phyloP scores from a whole-genome alignment of 2,329 filamentous ascomycete genomes.

The Teratosphaeria viscida region DNA sequence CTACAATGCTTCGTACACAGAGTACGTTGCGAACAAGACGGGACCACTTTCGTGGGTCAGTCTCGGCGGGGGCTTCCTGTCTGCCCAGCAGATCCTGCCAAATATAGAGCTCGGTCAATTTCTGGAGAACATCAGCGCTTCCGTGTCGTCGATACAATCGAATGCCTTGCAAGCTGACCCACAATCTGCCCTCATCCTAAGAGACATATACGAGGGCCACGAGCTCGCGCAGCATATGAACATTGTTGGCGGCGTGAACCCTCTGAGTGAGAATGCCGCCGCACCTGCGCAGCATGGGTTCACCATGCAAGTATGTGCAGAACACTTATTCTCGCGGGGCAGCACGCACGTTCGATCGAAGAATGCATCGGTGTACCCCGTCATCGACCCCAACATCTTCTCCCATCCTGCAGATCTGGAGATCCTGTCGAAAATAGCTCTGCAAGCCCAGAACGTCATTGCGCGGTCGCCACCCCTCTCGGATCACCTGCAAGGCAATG shows the following conservation, averaged over 20 bases:
- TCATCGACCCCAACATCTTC: slow-evolving; percentile 17
- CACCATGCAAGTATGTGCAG: slow-evolving; percentile 46
- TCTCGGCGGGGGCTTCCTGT: slow-evolving; percentile 23
- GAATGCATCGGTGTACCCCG: slow-evolving; percentile 10
- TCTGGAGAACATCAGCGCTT: background rate
- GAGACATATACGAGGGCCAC: slow-evolving; percentile 10
- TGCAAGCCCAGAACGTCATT: slow-evolving; percentile 8
- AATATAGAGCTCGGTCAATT: background rate
- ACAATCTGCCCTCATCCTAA: slow-evolving; percentile 5
- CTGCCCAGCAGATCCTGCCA: slow-evolving; percentile 4
- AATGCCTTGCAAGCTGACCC: background rate
- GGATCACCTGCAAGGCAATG: slow-evolving; percentile 26
- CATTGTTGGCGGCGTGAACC: slow-evolving; percentile 15
- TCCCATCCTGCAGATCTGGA: slow-evolving; percentile 40
- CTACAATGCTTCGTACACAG: slow-evolving; percentile 4
- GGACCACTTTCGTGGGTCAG: slow-evolving; percentile 8
- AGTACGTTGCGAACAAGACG: slow-evolving; percentile 9
- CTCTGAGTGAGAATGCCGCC: slow-evolving; percentile 14
- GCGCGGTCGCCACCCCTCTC: slow-evolving; percentile 8
- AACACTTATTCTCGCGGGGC: slow-evolving; percentile 38
- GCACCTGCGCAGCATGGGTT: slow-evolving; percentile 8
- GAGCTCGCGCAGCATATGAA: slow-evolving; percentile 13
- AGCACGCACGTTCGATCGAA: slow-evolving; percentile 26
- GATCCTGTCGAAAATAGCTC: slow-evolving; percentile 10
- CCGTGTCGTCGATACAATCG: slow-evolving; percentile 3